Evolutionary conservation across 306 rosid species (phyloP).

Genomic region (Rosa rugosa): DNA sequence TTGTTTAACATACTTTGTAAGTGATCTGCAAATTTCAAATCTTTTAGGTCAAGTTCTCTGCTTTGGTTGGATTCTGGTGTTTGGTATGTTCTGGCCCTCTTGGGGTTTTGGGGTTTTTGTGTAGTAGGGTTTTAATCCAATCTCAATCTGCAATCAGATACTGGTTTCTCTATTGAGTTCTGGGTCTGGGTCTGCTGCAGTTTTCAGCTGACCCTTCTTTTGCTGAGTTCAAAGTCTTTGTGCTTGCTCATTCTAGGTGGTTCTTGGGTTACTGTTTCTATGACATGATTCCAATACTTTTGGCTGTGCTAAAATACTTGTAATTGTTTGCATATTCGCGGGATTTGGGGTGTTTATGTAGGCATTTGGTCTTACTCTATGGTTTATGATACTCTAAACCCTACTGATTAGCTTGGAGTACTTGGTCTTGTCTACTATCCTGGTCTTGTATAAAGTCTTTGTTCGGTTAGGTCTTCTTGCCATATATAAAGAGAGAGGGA

Average conservation of each 20-base stretch:
- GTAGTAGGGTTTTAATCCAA: constrained; percentile 12
- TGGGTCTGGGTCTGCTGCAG: constrained; percentile 16
- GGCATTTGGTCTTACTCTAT: neutral
- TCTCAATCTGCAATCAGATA: constrained; percentile 15
- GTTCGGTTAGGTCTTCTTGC: neutral
- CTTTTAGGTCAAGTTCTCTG: constrained; percentile 10
- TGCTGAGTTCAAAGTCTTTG: neutral
- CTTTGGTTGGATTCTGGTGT: constrained; percentile 6
- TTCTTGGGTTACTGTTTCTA: neutral
- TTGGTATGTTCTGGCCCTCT: constrained; percentile 18
- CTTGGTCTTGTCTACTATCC: neutral
- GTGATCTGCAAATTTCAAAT: constrained; percentile 43
- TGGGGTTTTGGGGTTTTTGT: constrained; percentile 15
- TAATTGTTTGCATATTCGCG: neutral
- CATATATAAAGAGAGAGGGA: neutral
- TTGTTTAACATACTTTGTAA: constrained; percentile 7
- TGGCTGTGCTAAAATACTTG: neutral
- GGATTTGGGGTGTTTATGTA: neutral
- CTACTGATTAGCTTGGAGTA: neutral
- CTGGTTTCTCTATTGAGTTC: neutral
- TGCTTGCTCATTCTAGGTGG: neutral
- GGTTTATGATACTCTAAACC: neutral
- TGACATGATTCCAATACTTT: neutral
- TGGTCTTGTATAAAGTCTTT: neutral
- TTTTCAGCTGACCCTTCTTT: constrained; percentile 8